phyloP scores from a whole-genome alignment of 2,329 filamentous ascomycete species.

The Alternaria ethzedia region DNA sequence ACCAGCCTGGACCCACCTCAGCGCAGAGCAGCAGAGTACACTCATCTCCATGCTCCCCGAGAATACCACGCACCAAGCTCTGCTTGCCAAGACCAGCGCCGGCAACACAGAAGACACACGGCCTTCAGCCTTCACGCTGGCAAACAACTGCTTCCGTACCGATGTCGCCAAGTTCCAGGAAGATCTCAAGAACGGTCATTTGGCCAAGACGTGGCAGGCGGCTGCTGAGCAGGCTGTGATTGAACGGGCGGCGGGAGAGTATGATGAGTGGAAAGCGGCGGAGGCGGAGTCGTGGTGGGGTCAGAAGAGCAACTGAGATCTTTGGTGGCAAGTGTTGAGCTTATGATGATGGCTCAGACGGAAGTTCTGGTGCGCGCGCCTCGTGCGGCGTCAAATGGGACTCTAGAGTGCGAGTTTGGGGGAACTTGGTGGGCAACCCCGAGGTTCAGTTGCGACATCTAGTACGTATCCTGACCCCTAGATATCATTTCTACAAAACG shows the following conservation, averaged over 20 bases:
- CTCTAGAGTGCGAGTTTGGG: neutral
- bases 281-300: conserved; percentile 66
- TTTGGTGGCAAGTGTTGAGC: neutral
- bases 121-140: conserved; percentile 31
- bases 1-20: conserved; percentile 40
- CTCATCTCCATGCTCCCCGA: conserved; percentile 35
- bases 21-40: conserved; percentile 21
- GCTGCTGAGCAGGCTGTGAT: conserved; percentile 61
- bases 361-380: neutral
- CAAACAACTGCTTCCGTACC: conserved; percentile 58
- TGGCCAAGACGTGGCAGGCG: conserved; percentile 63
- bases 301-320: conserved; percentile 54
- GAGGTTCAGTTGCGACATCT: neutral
- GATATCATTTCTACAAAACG: neutral
- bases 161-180: conserved; percentile 62
- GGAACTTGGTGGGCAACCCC: neutral
- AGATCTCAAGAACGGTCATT: conserved; percentile 62
- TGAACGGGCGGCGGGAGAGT: conserved; percentile 60
- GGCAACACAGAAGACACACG: conserved; percentile 23
- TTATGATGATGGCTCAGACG: neutral
- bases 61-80: conserved; percentile 18
- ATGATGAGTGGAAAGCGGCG: conserved; percentile 62
- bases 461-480: neutral
- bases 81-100: conserved; percentile 18
- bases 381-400: neutral